These are phyloP conservation scores for Amanita thiersii DNA, from an alignment of 768 basidiomycete genomes.

Conservation along the genomic window DNA sequence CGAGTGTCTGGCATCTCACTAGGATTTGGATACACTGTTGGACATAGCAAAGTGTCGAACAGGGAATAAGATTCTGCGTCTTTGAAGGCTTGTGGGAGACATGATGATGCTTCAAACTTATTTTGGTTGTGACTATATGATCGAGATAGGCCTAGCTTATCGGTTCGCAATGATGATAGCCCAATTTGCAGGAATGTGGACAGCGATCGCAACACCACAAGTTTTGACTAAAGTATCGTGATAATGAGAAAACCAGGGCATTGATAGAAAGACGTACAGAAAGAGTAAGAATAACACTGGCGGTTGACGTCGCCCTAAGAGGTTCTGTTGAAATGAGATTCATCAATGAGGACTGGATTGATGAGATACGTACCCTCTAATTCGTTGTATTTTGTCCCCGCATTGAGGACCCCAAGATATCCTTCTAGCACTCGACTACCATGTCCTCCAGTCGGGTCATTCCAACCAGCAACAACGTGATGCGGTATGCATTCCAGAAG, in stretches of 20 bases:
- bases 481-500: slow-evolving; percentile 65
- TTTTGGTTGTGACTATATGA: too few species aligned
- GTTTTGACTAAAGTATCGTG: slow-evolving; percentile 51
- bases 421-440: slow-evolving; percentile 67
- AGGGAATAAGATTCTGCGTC: slow-evolving; percentile 39
- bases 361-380: slow-evolving; percentile 33
- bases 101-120: too few species aligned
- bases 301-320: slow-evolving; percentile 46
- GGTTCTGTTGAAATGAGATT: slow-evolving; percentile 20
- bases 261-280: slow-evolving; percentile 35
- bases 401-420: slow-evolving; percentile 72
- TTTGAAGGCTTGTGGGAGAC: slow-evolving; percentile 27
- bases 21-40: slow-evolving; percentile 12
- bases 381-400: slow-evolving; percentile 54
- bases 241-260: slow-evolving; percentile 1
- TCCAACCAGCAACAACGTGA: slow-evolving; percentile 63
- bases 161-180: background rate
- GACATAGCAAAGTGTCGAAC: slow-evolving; percentile 41
- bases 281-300: slow-evolving; percentile 57
- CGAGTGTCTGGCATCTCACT: slow-evolving; percentile 5
- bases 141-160: background rate
- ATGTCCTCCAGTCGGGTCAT: slow-evolving; percentile 37
- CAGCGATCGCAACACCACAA: slow-evolving; percentile 67
- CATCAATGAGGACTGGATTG: slow-evolving; percentile 1
- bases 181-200: slow-evolving; percentile 55